Base-by-base conservation (phyloP, 2,329 filamentous ascomycete genomes). In the Zelopaecilomyces penicillatus region DNA sequence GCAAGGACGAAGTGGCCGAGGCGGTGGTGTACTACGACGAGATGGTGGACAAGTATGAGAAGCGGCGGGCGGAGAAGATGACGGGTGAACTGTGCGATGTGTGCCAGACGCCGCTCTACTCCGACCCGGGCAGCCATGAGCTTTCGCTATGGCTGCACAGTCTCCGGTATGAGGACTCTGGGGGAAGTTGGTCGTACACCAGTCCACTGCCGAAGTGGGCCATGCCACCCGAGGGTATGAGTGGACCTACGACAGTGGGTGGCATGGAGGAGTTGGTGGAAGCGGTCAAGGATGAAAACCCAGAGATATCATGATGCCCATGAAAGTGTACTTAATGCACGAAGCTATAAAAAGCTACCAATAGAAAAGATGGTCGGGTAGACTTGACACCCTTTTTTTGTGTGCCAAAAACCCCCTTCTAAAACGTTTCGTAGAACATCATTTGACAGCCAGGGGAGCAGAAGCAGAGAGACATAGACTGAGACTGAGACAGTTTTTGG, bases 81-180 rank as follows among this genome's bases (percentile, higher is more conserved):
- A 94, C 90, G 1, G 93, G 93, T 9, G 73, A 89, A 57, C 68
- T 80, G 11, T 98, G 93, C 62, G 74, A 83, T 5, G 65, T 89
- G 31, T 98, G 93, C 63, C 76, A 84, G 47, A 95, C 93, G 19
- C 85, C 87, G 26, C 71, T 98, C 37, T 98, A 97, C 65, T 94
- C 87, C 11, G 93, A 98, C 59, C 93, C 93, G 0, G 90, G 90
- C 1, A 67, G 74, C 36, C 90, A 97, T 57, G 93, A 98, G 69
- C 73, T 98, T 39, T 87, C 87, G 1, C 84, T 98, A 35, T 98
- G 91, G 76, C 73, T 98, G 50, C 93, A 98, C 68, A 94, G 91
- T 46, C 79, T 89, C 49, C 81, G 87, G 38, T 98, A 98, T 62
- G 83, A 91, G 54, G 90, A 91, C 61, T 78, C 82, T 28, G 80